Evolutionary conservation across 2,329 filamentous ascomycete genomes (phyloP).

Genomic region (Colletotrichum sp.): DNA sequence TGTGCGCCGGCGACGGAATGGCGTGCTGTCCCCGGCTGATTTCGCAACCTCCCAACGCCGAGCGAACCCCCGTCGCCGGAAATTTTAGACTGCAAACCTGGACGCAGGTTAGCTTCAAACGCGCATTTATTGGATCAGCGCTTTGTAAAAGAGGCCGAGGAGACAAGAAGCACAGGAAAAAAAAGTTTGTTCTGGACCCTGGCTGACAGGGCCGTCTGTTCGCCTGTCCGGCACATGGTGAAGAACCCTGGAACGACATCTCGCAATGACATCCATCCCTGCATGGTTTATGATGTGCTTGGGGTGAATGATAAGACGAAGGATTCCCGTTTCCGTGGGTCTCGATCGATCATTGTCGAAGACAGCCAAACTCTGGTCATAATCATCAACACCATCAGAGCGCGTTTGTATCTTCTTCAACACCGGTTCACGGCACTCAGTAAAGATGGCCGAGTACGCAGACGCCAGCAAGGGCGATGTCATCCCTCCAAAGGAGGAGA

Average conservation of each 20-base stretch:
- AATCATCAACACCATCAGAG: too few relatives aligned
- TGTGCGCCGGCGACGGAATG: conserved; percentile 14
- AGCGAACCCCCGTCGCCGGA: not conserved
- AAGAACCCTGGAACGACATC: not conserved
- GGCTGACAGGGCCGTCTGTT: not conserved
- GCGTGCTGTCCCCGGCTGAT: conserved; percentile 16
- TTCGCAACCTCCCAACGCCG: conserved; percentile 9
- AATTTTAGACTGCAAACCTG: not conserved
- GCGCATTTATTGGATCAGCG: not conserved
- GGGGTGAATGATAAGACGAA: conserved; percentile 5
- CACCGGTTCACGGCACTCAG: not conserved
- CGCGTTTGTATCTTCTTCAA: not conserved
- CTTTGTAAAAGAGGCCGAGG: not conserved
- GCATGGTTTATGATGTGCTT: not conserved
- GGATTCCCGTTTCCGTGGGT: not conserved
- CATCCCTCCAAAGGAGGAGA: conserved; percentile 31
- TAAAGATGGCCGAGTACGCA: not conserved
- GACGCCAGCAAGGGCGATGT: not conserved
- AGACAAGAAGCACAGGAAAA: not conserved
- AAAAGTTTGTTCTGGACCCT: conserved; percentile 15
- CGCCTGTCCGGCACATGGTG: not conserved
- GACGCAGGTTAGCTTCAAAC: not conserved
- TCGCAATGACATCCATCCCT: not conserved
- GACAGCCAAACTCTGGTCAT: not conserved
- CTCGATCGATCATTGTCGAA: not conserved